Evolutionary conservation across 495 filamentous ascomycete genomes (phyloP).

Genomic region (Podospora comata): DNA sequence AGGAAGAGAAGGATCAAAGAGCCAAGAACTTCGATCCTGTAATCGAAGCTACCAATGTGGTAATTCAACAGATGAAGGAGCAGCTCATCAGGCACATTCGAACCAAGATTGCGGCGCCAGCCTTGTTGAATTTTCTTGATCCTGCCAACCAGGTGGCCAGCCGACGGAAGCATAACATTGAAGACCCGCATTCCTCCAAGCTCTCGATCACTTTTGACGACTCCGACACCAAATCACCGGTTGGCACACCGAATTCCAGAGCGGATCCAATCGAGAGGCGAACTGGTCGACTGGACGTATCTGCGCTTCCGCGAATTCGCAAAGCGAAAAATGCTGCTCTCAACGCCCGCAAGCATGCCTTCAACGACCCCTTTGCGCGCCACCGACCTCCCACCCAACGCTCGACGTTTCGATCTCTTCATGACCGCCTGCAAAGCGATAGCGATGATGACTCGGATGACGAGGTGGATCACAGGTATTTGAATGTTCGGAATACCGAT

Average conservation of each 20-base stretch:
- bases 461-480: slow-evolving; percentile 45
- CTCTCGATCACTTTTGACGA: slow-evolving; percentile 43
- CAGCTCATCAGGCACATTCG: slow-evolving; percentile 84
- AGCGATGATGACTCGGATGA: slow-evolving; percentile 58
- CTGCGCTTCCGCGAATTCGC: slow-evolving; percentile 67
- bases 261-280: slow-evolving; percentile 52
- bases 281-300: slow-evolving; percentile 55
- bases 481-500: slow-evolving; percentile 68
- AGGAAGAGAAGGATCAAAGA: slow-evolving; percentile 80
- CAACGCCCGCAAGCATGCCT: slow-evolving; percentile 62
- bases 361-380: slow-evolving; percentile 74
- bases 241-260: slow-evolving; percentile 68
- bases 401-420: slow-evolving; percentile 49
- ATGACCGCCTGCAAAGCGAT: slow-evolving; percentile 53
- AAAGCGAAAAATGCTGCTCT: slow-evolving; percentile 57
- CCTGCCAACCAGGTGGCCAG: slow-evolving; percentile 72
- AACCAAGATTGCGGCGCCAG: slow-evolving; percentile 73
- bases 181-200: slow-evolving; percentile 58
- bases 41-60: slow-evolving; percentile 69
- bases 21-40: slow-evolving; percentile 83
- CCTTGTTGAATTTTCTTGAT: slow-evolving; percentile 81
- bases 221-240: slow-evolving; percentile 54
- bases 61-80: slow-evolving; percentile 76
- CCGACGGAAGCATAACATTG: slow-evolving; percentile 71
- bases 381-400: slow-evolving; percentile 51